Base-by-base conservation (phyloP, 2,329 filamentous ascomycete species). In the Endocalyx cinctus region DNA sequence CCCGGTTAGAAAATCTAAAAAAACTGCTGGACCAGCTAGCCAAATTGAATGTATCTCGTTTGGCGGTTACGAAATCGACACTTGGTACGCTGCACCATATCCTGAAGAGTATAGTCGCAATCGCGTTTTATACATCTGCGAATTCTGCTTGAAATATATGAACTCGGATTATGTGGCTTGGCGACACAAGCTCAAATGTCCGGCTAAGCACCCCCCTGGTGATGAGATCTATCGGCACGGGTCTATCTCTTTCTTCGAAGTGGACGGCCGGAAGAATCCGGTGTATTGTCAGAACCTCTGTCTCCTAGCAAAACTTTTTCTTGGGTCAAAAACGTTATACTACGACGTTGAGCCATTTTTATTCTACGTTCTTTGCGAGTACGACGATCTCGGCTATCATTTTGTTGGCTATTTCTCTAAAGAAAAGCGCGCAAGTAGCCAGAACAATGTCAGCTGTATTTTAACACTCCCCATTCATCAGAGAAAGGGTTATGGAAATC, bases 321-420 rank as follows among this genome's bases (percentile, higher is more conserved):
- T 98, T n/a, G 92, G 94, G 15, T 96, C 94, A 34, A 98, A 98
- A 60, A 98, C 92, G 0, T 73, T 97, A 4, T 97, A 97, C 66
- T 97, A 97, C 63, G 90, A 97, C 52, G 90, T 97, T 2, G 90
- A 97, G 47, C 92, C 90, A 0, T 97, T 97, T 58, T 63, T 97
- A 6, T 97, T 97, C 66, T 97, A 97, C 58, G 89, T 96, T 49
- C 86, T 97, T 66, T 94, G 88, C 45, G 92, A 95, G 50, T 90
- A 89, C 48, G 86, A 96, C 52, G 84, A 92, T 35, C 77, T 83
- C 13, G 90, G 90, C 13, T 96, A 92, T 55, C 92, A 96, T 57
- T 92, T 98, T 47, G 90, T 97, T 17, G 92, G 92, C n/a, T 98
- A 98, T 57, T 98, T 98, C 52, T 97, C 92, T 31, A 98, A 98